These are phyloP conservation scores for Citrullus amarus DNA, from an alignment of 306 rosid genomes.

Conservation along the genomic window DNA sequence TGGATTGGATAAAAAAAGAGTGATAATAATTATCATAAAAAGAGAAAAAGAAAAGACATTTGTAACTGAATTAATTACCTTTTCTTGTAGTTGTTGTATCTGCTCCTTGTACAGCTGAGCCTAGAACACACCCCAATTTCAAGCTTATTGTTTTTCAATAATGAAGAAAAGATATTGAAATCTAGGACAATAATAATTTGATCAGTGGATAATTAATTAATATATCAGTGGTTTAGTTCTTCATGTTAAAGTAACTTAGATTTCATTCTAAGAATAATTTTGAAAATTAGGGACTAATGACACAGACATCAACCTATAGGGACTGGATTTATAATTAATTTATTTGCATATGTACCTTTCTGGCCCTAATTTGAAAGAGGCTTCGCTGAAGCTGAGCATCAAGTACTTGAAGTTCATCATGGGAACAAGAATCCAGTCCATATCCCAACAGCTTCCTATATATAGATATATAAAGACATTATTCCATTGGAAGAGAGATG, in stretches of 20 bases:
- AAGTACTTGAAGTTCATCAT: background rate
- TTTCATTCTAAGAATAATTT: too few relatives aligned
- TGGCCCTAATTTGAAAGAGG: background rate
- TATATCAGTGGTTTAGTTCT: too few relatives aligned
- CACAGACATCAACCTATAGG: too few relatives aligned
- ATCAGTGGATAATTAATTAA: too few relatives aligned
- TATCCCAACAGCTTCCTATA: conserved; percentile 3
- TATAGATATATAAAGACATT: background rate
- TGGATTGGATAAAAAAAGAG: conserved; percentile 2
- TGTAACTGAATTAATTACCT: background rate
- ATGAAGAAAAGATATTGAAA: too few relatives aligned
- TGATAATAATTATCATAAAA: too few relatives aligned
- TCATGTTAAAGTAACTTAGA: too few relatives aligned
- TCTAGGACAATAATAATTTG: too few relatives aligned
- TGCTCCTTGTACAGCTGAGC: conserved; percentile 1
- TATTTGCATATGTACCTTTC: background rate
- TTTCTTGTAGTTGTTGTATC: background rate
- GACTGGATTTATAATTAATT: too few relatives aligned
- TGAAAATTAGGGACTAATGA: too few relatives aligned
- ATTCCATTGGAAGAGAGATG: background rate
- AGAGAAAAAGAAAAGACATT: too few relatives aligned
- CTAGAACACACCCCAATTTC: background rate
- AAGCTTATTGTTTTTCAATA: too few relatives aligned
- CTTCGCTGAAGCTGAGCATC: conserved; percentile 2
- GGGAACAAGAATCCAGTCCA: background rate